Evolutionary conservation across 371 early-diverging fungal species (phyloP).

Genomic region (Basidiobolus meristosporus): DNA sequence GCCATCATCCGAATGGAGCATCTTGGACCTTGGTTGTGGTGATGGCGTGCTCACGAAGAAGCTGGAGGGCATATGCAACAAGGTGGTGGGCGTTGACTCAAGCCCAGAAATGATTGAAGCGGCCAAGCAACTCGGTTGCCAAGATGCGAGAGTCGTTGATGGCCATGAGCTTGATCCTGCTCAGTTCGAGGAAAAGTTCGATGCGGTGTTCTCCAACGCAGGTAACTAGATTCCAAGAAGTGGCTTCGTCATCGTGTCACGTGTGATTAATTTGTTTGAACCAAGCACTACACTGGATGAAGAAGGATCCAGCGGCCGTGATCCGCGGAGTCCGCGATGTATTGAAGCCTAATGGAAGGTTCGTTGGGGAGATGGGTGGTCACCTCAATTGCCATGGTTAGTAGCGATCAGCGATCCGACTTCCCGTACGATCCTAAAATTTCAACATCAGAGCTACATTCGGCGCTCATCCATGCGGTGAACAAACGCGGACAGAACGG

Average conservation of each 20-base stretch:
- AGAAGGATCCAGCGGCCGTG: slow-evolving; percentile 28
- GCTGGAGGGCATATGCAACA: slow-evolving; percentile 17
- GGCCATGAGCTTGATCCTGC: slow-evolving; percentile 23
- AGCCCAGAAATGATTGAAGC: slow-evolving; percentile 34
- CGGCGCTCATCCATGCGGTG: slow-evolving; percentile 28
- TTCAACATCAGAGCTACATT: slow-evolving; percentile 19
- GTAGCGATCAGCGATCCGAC: neutral
- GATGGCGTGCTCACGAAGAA: slow-evolving; percentile 35
- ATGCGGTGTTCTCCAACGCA: slow-evolving; percentile 39
- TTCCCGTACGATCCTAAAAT: slow-evolving; percentile 9
- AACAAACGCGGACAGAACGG: slow-evolving; percentile 30
- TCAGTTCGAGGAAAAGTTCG: slow-evolving; percentile 15
- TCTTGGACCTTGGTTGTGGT: slow-evolving; percentile 56
- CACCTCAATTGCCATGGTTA: slow-evolving; percentile 22
- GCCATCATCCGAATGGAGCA: neutral
- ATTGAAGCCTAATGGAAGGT: slow-evolving; percentile 30
- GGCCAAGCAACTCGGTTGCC: slow-evolving; percentile 11
- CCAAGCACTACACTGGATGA: slow-evolving; percentile 63
- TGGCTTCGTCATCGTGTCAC: slow-evolving; percentile 8
- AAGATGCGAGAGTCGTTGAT: slow-evolving; percentile 22
- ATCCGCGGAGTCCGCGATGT: slow-evolving; percentile 27
- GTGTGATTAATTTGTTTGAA: no score
- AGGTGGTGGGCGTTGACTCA: slow-evolving; percentile 37
- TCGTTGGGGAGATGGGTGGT: slow-evolving; percentile 45
- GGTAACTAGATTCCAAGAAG: slow-evolving; percentile 8